Base-by-base conservation (phyloP, 2,329 filamentous ascomycete species). In the Trichophyton schoenleinii region DNA sequence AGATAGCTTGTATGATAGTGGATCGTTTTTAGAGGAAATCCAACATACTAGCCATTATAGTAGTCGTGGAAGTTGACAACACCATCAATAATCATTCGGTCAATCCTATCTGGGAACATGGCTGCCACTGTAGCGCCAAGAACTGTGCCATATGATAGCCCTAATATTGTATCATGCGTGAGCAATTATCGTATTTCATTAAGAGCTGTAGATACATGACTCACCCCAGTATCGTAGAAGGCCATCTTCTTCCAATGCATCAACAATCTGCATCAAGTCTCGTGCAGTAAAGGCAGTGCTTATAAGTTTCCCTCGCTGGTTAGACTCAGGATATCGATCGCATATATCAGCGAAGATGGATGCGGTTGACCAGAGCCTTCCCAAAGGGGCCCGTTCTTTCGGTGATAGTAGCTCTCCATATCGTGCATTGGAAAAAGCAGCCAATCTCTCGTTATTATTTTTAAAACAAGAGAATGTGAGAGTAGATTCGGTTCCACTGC, bases 231-330 rank as follows among this genome's bases (percentile, higher is more conserved):
- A 79, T 20, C 71, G 61, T 3, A 77, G 62, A 46, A 74, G 36
- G 0, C 73, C 73, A 49, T 76, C 74, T 57, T 75, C 74, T 2
- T 65, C 68, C 0, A 77, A 63, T 0, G 75, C 73, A 46, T 79
- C 77, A 0, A 74, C 75, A 49, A 80, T 70, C 2, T 65, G 57
- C 60, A 78, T 73, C 61, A 78, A 68, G 62, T 81, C 78, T 20
- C 77, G 66, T 0, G 72, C 78, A 0, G 71, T 69, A 61, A 75
- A 78, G 0, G 73, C 72, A 0, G 75, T 78, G 5, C 77, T 75
- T 3, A 79, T 64, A 6, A 74, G 64, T 3, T 58, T 58, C 2
- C 70, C 75, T 0, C 67, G 73, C 4, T 72, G 65, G 15, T 71
- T 59, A 6, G 31, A 0, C 20, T 71, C 41, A 3, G 25, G 25